Conservation (phyloP, 208 protist species). For the Herpetomonas samuelpessoai region DNA sequence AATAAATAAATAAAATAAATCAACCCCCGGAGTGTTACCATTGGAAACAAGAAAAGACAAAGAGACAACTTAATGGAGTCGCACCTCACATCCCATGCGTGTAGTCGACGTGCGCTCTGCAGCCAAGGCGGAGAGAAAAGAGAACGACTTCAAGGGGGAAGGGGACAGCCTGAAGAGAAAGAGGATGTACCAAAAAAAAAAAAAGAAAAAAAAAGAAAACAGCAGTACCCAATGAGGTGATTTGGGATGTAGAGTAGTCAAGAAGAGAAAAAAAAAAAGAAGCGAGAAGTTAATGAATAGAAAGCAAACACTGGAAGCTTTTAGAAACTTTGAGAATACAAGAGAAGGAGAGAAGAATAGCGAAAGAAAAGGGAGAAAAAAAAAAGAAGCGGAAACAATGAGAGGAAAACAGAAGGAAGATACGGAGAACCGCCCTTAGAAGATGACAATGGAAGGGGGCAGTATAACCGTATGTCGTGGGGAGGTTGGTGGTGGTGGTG, state of each 20-base stretch:
- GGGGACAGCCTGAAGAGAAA: too few species aligned
- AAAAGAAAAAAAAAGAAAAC: too few species aligned
- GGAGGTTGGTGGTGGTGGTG: not conserved
- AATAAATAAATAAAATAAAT: not conserved
- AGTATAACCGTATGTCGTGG: not conserved
- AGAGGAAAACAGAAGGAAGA: not conserved
- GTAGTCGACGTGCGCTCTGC: not conserved
- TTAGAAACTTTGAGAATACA: not conserved
- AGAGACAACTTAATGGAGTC: not conserved
- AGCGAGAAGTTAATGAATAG: not conserved
- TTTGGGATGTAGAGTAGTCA: not conserved
- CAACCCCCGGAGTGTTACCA: too few species aligned
- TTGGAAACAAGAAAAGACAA: constrained; percentile 1
- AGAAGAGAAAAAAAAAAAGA: not conserved
- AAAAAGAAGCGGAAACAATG: not conserved
- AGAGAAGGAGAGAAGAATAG: constrained; percentile 2
- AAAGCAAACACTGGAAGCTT: too few species aligned
- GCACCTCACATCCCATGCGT: not conserved
- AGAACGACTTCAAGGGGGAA: too few species aligned
- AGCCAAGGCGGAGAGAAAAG: too few species aligned
- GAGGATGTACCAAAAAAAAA: too few species aligned
- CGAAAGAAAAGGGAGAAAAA: constrained; percentile 1
- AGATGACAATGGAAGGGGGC: not conserved
- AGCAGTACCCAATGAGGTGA: too few species aligned
- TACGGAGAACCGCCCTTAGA: not conserved